phyloP scores from a whole-genome alignment of 495 filamentous ascomycete species.

The Lepidopterella palustris region DNA sequence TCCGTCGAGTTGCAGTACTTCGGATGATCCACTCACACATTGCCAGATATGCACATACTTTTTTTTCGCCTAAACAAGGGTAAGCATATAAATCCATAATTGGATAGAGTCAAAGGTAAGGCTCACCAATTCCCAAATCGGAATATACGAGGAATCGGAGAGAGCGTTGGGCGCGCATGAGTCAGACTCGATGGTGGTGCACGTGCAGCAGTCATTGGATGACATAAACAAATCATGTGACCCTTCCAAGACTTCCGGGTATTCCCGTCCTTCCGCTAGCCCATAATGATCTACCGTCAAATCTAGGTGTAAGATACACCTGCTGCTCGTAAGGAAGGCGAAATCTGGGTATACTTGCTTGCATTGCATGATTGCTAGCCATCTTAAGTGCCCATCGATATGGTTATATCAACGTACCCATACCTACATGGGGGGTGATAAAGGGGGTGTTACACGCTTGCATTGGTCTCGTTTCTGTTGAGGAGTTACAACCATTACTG shows the following conservation, averaged over 20 bases:
- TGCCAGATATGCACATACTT: slow-evolving; percentile 1
- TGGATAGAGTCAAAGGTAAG: background rate
- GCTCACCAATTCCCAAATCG: background rate
- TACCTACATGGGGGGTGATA: too few species aligned
- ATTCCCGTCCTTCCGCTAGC: background rate
- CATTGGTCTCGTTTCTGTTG: too few species aligned
- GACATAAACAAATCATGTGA: background rate
- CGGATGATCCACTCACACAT: slow-evolving; percentile 2
- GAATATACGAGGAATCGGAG: background rate
- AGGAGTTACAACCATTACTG: too few species aligned
- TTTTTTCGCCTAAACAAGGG: background rate
- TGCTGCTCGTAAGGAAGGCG: too few species aligned
- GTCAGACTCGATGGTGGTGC: background rate
- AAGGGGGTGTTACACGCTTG: too few species aligned
- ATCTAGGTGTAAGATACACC: too few species aligned
- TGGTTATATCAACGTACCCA: too few species aligned
- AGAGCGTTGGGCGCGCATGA: background rate
- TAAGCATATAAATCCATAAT: background rate
- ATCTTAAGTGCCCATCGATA: too few species aligned
- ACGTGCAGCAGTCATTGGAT: background rate
- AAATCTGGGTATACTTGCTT: too few species aligned
- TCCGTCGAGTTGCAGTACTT: background rate
- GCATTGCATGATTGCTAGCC: too few species aligned
- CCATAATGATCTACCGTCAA: too few species aligned
- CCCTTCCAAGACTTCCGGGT: background rate